Evolutionary conservation across 306 rosid species (phyloP).

Genomic region (Arachis hypogaea): DNA sequence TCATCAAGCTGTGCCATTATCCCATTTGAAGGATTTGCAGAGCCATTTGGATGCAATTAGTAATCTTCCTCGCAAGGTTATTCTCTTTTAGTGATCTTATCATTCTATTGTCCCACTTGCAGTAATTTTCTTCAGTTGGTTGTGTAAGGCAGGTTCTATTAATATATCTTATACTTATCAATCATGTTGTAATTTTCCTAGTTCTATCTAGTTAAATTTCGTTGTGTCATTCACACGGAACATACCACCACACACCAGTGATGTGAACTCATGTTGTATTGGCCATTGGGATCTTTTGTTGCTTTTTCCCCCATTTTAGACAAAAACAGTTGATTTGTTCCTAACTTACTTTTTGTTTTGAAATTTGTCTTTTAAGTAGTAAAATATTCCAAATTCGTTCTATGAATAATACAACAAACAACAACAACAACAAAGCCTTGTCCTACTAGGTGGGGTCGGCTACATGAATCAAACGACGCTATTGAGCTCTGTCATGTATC

Average conservation of each 20-base stretch:
- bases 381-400: too few species aligned
- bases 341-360: too few species aligned
- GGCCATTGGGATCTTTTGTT: conserved; percentile 20
- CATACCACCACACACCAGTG: not conserved
- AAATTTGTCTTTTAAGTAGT: too few species aligned
- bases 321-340: too few species aligned
- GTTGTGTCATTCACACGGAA: not conserved
- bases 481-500: too few species aligned
- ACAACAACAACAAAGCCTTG: too few species aligned
- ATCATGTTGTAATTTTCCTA: conserved; percentile 15
- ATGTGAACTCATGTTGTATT: conserved; percentile 21
- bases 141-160: conserved; percentile 21
- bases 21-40: conserved; percentile 76
- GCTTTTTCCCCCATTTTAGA: not conserved
- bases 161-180: conserved; percentile 32
- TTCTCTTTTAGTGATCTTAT: conserved; percentile 37
- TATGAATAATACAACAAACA: too few species aligned
- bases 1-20: conserved; percentile 58
- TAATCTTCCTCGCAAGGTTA: conserved; percentile 88
- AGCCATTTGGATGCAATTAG: conserved; percentile 87
- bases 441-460: too few species aligned
- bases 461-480: too few species aligned
- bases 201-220: conserved; percentile 11
- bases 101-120: conserved; percentile 32
- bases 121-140: conserved; percentile 34